These are phyloP conservation scores for Volvox africanus DNA, from an alignment of 139 green algal species.

Conservation along the genomic window DNA sequence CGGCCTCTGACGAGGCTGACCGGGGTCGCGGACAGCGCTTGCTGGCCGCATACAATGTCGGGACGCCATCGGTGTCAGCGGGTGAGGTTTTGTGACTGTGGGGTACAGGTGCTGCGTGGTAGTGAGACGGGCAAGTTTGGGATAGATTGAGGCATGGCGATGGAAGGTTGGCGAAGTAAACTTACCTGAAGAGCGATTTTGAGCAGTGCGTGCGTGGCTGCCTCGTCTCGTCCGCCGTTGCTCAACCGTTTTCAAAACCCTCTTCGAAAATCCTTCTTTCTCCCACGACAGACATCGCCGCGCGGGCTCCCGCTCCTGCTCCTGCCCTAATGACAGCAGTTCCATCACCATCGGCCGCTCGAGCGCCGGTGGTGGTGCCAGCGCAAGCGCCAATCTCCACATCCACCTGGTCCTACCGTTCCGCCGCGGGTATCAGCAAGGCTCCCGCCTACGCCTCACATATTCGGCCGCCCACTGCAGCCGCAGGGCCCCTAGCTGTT, in stretches of 20 bases:
- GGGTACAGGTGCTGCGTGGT: too few species aligned
- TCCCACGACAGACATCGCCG: too few species aligned
- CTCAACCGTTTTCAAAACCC: too few species aligned
- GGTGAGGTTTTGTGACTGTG: not conserved
- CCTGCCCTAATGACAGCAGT: not conserved
- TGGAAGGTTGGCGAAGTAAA: not conserved
- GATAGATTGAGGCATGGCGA: not conserved
- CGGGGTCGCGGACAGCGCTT: not conserved
- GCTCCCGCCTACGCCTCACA: not conserved
- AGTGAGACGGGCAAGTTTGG: not conserved
- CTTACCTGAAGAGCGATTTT: too few species aligned
- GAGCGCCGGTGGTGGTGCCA: not conserved
- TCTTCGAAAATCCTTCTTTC: too few species aligned
- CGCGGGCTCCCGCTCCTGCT: not conserved
- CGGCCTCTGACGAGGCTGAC: not conserved
- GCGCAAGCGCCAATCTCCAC: not conserved
- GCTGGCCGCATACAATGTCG: not conserved
- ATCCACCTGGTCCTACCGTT: slow-evolving; percentile 31
- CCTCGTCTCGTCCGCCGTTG: too few species aligned
- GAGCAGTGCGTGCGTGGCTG: too few species aligned
- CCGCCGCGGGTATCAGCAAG: not conserved
- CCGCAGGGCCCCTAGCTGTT: not conserved
- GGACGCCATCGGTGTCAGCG: not conserved
- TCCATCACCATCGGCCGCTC: not conserved
- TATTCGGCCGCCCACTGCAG: not conserved